Percentiles rank a stretch among this genome's conserved stretches.
These are phyloP conservation scores for Alternaria arbusti DNA, from an alignment of 2,329 filamentous ascomycete genomes.

Conservation along the genomic window DNA sequence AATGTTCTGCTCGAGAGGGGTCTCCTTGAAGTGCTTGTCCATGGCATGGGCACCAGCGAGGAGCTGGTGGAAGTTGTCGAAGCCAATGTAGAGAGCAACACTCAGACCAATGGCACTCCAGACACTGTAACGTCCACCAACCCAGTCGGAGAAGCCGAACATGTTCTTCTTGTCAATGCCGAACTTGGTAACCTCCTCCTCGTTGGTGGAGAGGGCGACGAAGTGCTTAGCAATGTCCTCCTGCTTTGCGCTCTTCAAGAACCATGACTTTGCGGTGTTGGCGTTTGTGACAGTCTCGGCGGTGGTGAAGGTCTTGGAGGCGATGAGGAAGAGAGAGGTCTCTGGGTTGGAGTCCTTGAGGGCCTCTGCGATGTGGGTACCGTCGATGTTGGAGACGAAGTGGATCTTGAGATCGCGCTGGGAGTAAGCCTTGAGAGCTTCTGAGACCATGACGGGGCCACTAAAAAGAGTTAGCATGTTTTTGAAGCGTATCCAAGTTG, in stretches of 20 bases:
- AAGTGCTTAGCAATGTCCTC: constrained; percentile 94
- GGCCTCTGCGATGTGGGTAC: constrained; percentile 95
- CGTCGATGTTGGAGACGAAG: constrained; percentile 99
- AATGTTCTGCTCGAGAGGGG: constrained; percentile 93
- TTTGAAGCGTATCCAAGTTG: not conserved
- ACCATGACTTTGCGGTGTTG: constrained; percentile 96
- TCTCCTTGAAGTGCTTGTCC: constrained; percentile 96
- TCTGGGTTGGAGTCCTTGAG: constrained; percentile 88
- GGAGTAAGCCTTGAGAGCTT: constrained; percentile 94
- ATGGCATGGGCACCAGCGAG: constrained; percentile 92
- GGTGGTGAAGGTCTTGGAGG: constrained; percentile 99
- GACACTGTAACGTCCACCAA: constrained; percentile 96
- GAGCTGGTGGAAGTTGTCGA: constrained; percentile 97
- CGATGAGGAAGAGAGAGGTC: constrained; percentile 97
- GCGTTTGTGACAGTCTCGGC: constrained; percentile 97
- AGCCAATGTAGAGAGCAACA: constrained; percentile 93
- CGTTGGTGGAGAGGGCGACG: constrained; percentile 95
- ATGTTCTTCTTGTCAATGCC: constrained; percentile 99
- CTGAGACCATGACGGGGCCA: constrained; percentile 98
- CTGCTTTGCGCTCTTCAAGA: constrained; percentile 84
- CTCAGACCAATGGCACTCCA: constrained; percentile 98
- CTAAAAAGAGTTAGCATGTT: constrained; percentile 49
- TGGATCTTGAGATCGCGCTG: constrained; percentile 86
- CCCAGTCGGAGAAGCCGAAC: constrained; percentile 99
- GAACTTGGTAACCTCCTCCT: constrained; percentile 94